Conservation (phyloP, 78 protist species). For the Chrysochromulina parva region DNA sequence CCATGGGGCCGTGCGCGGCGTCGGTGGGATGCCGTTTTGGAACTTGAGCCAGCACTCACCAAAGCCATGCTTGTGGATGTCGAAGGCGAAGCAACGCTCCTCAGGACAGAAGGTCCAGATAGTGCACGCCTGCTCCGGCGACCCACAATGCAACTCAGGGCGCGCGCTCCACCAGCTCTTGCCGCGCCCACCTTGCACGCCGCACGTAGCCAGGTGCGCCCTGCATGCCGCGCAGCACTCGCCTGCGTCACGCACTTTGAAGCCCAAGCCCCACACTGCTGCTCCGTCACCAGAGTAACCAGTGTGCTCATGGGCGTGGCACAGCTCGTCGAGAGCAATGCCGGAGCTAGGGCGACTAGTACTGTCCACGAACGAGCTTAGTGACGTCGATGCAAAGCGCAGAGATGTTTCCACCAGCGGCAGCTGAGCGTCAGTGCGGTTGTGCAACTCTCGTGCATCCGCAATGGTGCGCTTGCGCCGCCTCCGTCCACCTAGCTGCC, state of each 20-base stretch:
- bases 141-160: not conserved
- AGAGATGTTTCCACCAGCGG: too few relatives aligned
- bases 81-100: conserved; percentile 5
- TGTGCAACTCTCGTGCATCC: too few relatives aligned
- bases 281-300: too few relatives aligned
- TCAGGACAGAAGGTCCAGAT: not conserved
- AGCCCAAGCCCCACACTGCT: not conserved
- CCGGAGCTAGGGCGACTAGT: too few relatives aligned
- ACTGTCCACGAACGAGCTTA: too few relatives aligned
- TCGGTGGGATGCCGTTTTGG: not conserved
- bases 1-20: not conserved
- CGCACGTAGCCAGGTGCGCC: not conserved
- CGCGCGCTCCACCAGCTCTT: not conserved
- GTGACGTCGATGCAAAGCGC: too few relatives aligned
- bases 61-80: not conserved
- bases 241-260: not conserved
- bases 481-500: too few relatives aligned
- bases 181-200: not conserved
- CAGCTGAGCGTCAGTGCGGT: too few relatives aligned
- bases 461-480: too few relatives aligned
- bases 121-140: not conserved
- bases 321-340: too few relatives aligned
- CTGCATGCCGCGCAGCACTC: not conserved
- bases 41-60: not conserved
- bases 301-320: too few relatives aligned